Base-by-base conservation (phyloP, 106 monocot genomes). In the Chionographis japonica region DNA sequence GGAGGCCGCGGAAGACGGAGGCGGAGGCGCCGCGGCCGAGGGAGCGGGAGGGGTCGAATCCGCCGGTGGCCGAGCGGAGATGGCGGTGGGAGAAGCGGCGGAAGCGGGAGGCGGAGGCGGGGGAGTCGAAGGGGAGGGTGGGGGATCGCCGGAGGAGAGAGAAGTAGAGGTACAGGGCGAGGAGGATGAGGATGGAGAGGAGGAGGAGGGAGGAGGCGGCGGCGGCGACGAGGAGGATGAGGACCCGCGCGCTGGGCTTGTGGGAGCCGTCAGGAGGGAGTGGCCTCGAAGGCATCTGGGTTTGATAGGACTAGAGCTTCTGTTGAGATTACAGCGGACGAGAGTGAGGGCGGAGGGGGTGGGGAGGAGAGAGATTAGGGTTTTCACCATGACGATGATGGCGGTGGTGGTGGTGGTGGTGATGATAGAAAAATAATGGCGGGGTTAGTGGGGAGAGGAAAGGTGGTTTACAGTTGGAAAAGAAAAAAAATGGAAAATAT, bases 1-100 rank as follows among this genome's bases (percentile, higher is more conserved):
- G 78, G 54, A 70, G 11, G 56, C 62, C 90, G 60, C 65, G 83
- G 72, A 79, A 84, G 74, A 86, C 86, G 49, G 75, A 19, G 66
- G 82, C 81, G 61, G 81, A 81, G 67, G 80, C 78, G 17, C 88
- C 84, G 58, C 88, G 83, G 61, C 88, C 88, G 64, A 87, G 77
- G 60, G 70, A 54, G 78, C 72, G 74, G 49, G 84, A 40, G 10
- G 75, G 65, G 69, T 78, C 56, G 80, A 80, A 85, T 49, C 54
- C 57, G 72, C 37, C 63, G 40, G 88, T 81, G 61, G 81, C 78
- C 38, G 72, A 40, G 50, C 72, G 62, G 69, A 78, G 80, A 14
- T 65, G 62, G 46, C 75, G 76, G 80, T 58, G 50, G 46, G 74
- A 63, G 80, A 66, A 77, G 56, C 67, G 74, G 66, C 41, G 80